Percentiles rank a stretch among this genome's conserved stretches.
Evolutionary conservation across 164 flowering plant species (phyloP).

Genomic region (Vitis rotundifolia): DNA sequence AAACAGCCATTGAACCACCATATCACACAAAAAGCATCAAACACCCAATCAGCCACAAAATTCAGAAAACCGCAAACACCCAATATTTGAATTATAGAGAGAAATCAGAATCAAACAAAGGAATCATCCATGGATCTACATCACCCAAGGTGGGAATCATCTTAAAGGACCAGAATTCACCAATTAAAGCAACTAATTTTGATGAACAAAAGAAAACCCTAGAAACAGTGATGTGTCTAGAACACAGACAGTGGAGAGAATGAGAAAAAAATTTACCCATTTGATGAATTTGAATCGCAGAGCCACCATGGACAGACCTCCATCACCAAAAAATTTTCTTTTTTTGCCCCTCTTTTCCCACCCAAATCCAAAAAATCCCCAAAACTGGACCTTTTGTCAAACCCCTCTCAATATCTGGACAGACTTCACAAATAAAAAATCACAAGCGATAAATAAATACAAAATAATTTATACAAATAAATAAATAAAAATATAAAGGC

Average conservation of each 20-base stretch:
- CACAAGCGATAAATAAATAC: no score
- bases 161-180: conserved; percentile 7
- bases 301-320: conserved; percentile 40
- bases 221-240: conserved; percentile 12
- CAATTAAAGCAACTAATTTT: background rate
- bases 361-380: conserved; percentile 37
- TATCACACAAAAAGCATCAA: no score
- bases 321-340: conserved; percentile 15
- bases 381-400: conserved; percentile 28
- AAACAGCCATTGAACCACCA: no score
- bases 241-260: background rate
- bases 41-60: no score
- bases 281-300: conserved; percentile 31
- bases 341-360: conserved; percentile 23
- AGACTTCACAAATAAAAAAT: conserved; percentile 1
- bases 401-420: conserved; percentile 8
- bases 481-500: background rate
- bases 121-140: conserved; percentile 8
- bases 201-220: conserved; percentile 24
- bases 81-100: background rate
- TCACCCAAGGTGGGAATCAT: background rate
- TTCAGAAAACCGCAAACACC: no score
- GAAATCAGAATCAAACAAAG: conserved; percentile 6
- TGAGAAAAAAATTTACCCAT: conserved; percentile 1
- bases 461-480: no score